Base-by-base conservation (phyloP, 1,284 basidiomycete genomes). In the Microbotryum silenes-acaulis region DNA sequence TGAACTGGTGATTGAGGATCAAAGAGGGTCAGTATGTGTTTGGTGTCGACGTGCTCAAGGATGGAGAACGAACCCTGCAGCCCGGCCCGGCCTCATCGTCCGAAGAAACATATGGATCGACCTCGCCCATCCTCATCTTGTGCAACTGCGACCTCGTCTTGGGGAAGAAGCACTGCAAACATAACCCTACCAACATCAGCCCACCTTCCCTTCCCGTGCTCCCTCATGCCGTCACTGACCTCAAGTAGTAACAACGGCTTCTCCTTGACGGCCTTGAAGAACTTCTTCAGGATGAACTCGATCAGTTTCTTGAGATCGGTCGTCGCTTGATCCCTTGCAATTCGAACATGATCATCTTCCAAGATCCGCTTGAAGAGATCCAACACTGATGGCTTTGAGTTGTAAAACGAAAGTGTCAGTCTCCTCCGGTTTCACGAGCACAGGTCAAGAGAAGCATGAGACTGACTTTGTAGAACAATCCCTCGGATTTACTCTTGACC, bases 401-500 rank as follows among this genome's bases (percentile, higher is more conserved):
- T 42, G 4, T 18, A 42, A 0, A 42, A 18, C 9, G 16, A 3
- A 10, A 42, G 48, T 44, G 51, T 25, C 23, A 20, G 7, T 31
- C 25, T 50, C 27, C 14, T 21, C 18, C 37, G 42, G 23, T 21
- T 14, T 9, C 54, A 14, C 18, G 18, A 12, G 37, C 37, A 16
- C 37, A 42, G 31, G 31, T 42, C 6, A 18, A 25, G 10, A 31
- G 49, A 23, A 53, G 51, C 59, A 60, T 57, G 55, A 55, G 27
- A 51, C 54, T 45, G 37, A 74, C 91, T 75, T 91, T 89, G 81
- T 91, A 97, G 77, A 90, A 96, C 16, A 97, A 77, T 0, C 86
- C 90, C 74, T 96, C 91, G 0, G 89, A 89, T 73, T 93, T 90
- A 10, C 86, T 85, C 70, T 83, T 86, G 65, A 97, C 83, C 42